These are phyloP conservation scores for Herpetomonas samuelpessoai DNA, from an alignment of 208 protist genomes.

Conservation along the genomic window DNA sequence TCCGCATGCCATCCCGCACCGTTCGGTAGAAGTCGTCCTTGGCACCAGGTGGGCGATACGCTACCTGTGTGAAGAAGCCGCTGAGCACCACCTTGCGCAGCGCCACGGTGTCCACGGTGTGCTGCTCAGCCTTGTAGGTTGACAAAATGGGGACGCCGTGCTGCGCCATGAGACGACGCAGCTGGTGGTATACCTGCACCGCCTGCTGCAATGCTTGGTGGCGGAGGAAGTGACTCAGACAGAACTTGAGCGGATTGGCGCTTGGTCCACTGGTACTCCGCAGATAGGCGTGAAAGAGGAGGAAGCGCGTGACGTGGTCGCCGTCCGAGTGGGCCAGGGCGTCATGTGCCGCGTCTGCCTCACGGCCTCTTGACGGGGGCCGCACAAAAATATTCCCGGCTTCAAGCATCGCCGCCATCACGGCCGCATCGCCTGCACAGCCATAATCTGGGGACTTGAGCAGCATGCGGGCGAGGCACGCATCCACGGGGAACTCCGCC, in stretches of 20 bases:
- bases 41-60: slow-evolving; percentile 26
- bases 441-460: slow-evolving; percentile 61
- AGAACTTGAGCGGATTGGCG: slow-evolving; percentile 41
- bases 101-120: slow-evolving; percentile 57
- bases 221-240: slow-evolving; percentile 63
- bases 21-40: slow-evolving; percentile 45
- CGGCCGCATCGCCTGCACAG: slow-evolving; percentile 77
- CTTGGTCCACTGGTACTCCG: slow-evolving; percentile 20
- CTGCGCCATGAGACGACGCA: slow-evolving; percentile 55
- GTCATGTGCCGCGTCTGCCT: slow-evolving; percentile 42
- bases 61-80: slow-evolving; percentile 85
- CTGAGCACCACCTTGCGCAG: slow-evolving; percentile 78
- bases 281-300: slow-evolving; percentile 77
- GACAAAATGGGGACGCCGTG: slow-evolving; percentile 48
- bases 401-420: slow-evolving; percentile 89
- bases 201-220: slow-evolving; percentile 71
- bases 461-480: slow-evolving; percentile 94
- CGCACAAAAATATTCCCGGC: slow-evolving; percentile 65
- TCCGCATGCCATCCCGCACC: slow-evolving; percentile 49
- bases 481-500: slow-evolving; percentile 76
- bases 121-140: slow-evolving; percentile 46
- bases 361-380: slow-evolving; percentile 23
- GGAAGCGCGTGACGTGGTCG: slow-evolving; percentile 81
- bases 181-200: slow-evolving; percentile 71
- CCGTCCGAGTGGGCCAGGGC: slow-evolving; percentile 55